Evolutionary conservation across 257 asterid species (phyloP), one percentile per base, ranked within the genome.

Genomic region (Perilla frutescens): DNA sequence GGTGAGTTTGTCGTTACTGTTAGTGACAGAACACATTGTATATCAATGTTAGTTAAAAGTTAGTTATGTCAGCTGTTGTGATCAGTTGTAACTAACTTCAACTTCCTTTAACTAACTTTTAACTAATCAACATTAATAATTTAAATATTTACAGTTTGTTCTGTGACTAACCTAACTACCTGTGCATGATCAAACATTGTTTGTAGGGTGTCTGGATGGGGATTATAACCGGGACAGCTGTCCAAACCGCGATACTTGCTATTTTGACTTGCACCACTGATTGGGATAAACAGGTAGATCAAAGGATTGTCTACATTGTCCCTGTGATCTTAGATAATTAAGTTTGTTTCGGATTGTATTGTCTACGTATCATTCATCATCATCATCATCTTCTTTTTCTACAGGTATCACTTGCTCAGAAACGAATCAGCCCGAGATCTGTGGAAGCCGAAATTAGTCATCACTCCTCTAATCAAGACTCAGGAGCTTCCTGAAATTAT

Each of bases 131-230:
- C 26, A 20, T 20, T 20, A 20, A 20, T 20, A 20, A 20, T 20
- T 20, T 20, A 20, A 20, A 20, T 20, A 20, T 20, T 0, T 20
- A 20, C 26, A 20, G 26, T 20, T 20, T 20, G 26, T 20, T 20
- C 26, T 20, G 26, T 20, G 26, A 20, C 26, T 20, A 20, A 20
- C 1, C 26, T 20, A 20, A 20, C 26, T 20, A 0, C 26, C 26
- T 20, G 1, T 20, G 26, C 1, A 20, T 20, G 26, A 20, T 20
- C 26, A 20, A 20, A 20, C 26, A 20, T 20, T 20, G 26, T 44
- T 41, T 29, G 63, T 51, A 83, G 88, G 88, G 90, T 3, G 85
- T 84, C 11, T 86, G 90, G 88, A 66, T 77, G n/a, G 88, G 90
- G 76, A 86, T 84, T 83, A 43, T 80, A 50, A 56, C 79, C 6